Evolutionary conservation across 176 grass and related monocot species (phyloP).

Genomic region (Dactylis glomerata): DNA sequence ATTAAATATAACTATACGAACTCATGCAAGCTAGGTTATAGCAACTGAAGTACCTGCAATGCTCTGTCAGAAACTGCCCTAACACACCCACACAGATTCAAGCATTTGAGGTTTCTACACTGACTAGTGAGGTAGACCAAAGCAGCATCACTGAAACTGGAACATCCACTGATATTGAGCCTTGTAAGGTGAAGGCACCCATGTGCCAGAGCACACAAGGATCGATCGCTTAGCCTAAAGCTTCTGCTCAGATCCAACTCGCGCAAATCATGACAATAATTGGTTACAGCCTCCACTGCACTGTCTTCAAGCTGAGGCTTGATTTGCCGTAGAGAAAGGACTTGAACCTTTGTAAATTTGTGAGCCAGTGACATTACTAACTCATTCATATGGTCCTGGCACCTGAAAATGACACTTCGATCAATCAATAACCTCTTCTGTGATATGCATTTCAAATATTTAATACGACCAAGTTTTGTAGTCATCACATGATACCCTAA

Average conservation of each 20-base stretch:
- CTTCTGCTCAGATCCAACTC: slow-evolving; percentile 89
- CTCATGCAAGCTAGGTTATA: neutral
- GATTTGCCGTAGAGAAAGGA: slow-evolving; percentile 66
- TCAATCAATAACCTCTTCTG: slow-evolving; percentile 1
- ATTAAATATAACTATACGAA: neutral
- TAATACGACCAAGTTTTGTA: neutral
- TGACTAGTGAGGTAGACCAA: slow-evolving; percentile 52
- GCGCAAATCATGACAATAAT: slow-evolving; percentile 58
- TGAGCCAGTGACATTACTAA: slow-evolving; percentile 58
- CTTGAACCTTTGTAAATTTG: slow-evolving; percentile 74
- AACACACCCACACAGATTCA: slow-evolving; percentile 82
- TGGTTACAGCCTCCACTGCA: slow-evolving; percentile 65
- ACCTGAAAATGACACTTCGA: slow-evolving; percentile 45
- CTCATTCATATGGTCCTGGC: slow-evolving; percentile 72
- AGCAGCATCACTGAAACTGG: slow-evolving; percentile 62
- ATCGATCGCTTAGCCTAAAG: slow-evolving; percentile 60
- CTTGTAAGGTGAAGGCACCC: slow-evolving; percentile 62
- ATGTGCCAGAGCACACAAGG: slow-evolving; percentile 64
- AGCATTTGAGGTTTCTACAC: slow-evolving; percentile 54
- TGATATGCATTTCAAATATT: neutral
- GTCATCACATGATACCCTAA: neutral
- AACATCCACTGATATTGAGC: slow-evolving; percentile 88
- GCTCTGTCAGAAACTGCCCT: slow-evolving; percentile 64
- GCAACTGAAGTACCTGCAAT: slow-evolving; percentile 51
- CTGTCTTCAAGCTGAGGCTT: slow-evolving; percentile 80